phyloP scores from a whole-genome alignment of 2,329 filamentous ascomycete genomes.

The Aphanoascus verrucosus region DNA sequence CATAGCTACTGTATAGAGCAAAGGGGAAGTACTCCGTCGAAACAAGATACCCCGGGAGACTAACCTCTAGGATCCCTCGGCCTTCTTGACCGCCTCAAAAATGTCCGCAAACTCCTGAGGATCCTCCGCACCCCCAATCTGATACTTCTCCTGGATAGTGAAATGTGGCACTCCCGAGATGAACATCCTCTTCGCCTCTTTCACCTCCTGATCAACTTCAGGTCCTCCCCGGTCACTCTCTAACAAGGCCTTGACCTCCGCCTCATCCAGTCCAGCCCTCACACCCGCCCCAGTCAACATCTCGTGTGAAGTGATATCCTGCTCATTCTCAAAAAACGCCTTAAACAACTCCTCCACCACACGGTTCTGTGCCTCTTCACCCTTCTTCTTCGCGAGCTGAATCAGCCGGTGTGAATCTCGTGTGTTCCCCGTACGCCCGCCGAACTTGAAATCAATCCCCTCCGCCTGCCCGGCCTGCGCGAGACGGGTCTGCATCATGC shows the following conservation, averaged over 20 bases:
- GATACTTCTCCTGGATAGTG: conserved; percentile 56
- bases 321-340: conserved; percentile 54
- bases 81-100: conserved; percentile 50
- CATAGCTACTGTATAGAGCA: too few relatives aligned
- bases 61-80: neutral
- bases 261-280: conserved; percentile 34
- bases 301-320: conserved; percentile 50
- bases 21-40: too few relatives aligned
- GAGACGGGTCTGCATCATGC: conserved; percentile 50
- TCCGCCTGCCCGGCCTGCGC: conserved; percentile 48
- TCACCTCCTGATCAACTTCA: conserved; percentile 49
- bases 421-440: conserved; percentile 63
- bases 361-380: conserved; percentile 43
- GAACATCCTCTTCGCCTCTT: conserved; percentile 41
- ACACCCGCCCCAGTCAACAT: conserved; percentile 44
- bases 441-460: conserved; percentile 63
- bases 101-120: conserved; percentile 54
- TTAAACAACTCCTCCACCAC: conserved; percentile 55
- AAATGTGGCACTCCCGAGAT: conserved; percentile 66
- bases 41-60: too few relatives aligned
- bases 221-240: conserved; percentile 44
- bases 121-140: conserved; percentile 63
- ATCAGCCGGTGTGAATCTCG: conserved; percentile 68
- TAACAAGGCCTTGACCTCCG: conserved; percentile 46
- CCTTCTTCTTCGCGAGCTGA: conserved; percentile 53